Percentiles rank a stretch among this genome's conserved stretches.
These are phyloP conservation scores for Nematocida displodere DNA, from an alignment of 371 early-diverging fungal species.

Conservation along the genomic window DNA sequence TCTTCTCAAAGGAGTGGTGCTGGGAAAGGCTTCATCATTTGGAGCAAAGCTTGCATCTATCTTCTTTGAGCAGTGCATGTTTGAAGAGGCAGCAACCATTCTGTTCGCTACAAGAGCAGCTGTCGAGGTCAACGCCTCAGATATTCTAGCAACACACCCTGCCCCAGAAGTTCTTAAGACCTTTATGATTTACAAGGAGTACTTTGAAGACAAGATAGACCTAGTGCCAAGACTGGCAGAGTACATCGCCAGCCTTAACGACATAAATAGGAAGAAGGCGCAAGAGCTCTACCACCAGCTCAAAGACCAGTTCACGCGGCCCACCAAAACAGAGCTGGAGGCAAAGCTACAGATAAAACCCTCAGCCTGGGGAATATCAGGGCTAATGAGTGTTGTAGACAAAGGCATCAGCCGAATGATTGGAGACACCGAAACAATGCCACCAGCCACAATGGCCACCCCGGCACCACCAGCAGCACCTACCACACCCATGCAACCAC, in stretches of 20 bases:
- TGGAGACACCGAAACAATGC: neutral
- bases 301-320: constrained; percentile 11
- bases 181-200: neutral
- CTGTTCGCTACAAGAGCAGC: neutral
- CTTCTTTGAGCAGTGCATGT: neutral
- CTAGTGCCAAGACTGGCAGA: neutral
- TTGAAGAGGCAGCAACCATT: neutral
- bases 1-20: neutral
- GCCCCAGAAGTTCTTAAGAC: too few species aligned
- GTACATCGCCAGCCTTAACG: neutral
- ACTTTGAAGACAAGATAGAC: neutral
- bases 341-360: neutral
- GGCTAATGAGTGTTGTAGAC: constrained; percentile 37
- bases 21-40: neutral
- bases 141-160: neutral
- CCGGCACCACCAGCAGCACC: neutral
- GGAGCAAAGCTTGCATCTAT: neutral
- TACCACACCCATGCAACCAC: neutral
- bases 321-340: constrained; percentile 16
- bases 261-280: neutral
- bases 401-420: constrained; percentile 37
- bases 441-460: neutral
- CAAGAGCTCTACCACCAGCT: constrained; percentile 33
- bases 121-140: neutral
- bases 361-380: constrained; percentile 29